These are phyloP conservation scores for Podaxis sp. DNA, from an alignment of 768 basidiomycete species.

Conservation along the genomic window DNA sequence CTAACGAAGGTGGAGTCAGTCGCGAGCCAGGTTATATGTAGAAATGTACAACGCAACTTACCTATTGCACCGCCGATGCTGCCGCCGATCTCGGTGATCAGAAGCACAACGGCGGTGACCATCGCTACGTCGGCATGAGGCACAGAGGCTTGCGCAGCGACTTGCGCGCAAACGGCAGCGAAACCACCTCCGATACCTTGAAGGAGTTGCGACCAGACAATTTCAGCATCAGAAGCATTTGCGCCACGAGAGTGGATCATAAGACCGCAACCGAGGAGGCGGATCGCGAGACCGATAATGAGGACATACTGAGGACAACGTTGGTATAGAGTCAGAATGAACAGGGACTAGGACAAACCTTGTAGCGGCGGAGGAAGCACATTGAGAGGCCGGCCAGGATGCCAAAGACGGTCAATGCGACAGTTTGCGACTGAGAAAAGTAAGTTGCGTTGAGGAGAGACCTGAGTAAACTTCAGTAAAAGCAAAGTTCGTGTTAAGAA, in stretches of 20 bases:
- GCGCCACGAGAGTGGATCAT: slow-evolving; percentile 75
- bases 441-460: slow-evolving; percentile 56
- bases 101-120: slow-evolving; percentile 65
- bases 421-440: slow-evolving; percentile 60
- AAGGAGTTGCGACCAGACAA: slow-evolving; percentile 68
- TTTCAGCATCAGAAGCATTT: slow-evolving; percentile 48
- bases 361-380: slow-evolving; percentile 53
- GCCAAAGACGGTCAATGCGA: slow-evolving; percentile 63
- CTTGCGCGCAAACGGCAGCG: slow-evolving; percentile 55
- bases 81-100: slow-evolving; percentile 69
- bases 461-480: slow-evolving; percentile 35
- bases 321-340: neutral
- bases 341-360: slow-evolving; percentile 28
- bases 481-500: neutral
- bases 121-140: slow-evolving; percentile 66
- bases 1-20: slow-evolving; percentile 26
- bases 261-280: slow-evolving; percentile 60
- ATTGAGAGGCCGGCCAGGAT: slow-evolving; percentile 59
- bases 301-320: slow-evolving; percentile 38
- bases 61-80: slow-evolving; percentile 65
- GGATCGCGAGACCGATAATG: slow-evolving; percentile 56
- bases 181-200: slow-evolving; percentile 78
- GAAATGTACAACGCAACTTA: slow-evolving; percentile 23
- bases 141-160: slow-evolving; percentile 66
- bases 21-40: neutral